Evolutionary conservation across 148 eudicot species (phyloP).

Genomic region (Vaccinium corymbosum): DNA sequence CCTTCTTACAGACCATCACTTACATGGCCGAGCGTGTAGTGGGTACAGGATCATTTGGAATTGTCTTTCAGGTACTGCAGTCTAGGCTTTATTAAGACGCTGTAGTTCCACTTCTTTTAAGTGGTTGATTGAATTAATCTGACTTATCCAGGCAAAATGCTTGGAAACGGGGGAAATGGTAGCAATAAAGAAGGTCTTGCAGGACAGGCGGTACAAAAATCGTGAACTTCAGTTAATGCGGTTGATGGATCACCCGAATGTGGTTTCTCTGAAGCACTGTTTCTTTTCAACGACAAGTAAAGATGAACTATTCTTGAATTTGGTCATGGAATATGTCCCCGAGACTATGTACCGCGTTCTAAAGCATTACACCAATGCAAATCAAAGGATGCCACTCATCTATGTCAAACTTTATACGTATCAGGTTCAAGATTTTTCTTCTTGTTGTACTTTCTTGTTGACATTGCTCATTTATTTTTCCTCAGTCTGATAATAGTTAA

Average conservation of each 20-base stretch:
- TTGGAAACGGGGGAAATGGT: conserved; percentile 80
- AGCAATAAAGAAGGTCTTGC: conserved; percentile 79
- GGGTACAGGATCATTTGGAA: conserved; percentile 86
- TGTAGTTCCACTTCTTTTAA: background rate
- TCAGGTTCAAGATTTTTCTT: conserved; percentile 41
- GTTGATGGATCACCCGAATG: conserved; percentile 69
- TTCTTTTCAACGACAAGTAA: conserved; percentile 77
- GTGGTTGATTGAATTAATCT: background rate
- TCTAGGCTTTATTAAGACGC: background rate
- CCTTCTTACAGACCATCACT: conserved; percentile 58
- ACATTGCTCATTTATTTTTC: background rate
- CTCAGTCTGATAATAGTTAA: background rate
- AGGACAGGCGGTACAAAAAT: conserved; percentile 74
- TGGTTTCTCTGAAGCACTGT: conserved; percentile 71
- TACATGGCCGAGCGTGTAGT: conserved; percentile 90
- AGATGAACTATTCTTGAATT: conserved; percentile 76
- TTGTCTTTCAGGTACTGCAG: conserved; percentile 65
- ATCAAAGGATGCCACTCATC: conserved; percentile 77
- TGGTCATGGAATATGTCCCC: conserved; percentile 85
- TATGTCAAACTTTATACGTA: conserved; percentile 78
- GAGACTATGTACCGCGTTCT: conserved; percentile 71
- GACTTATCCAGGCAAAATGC: conserved; percentile 63
- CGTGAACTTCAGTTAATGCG: conserved; percentile 82
- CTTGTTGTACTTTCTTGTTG: background rate
- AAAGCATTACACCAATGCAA: conserved; percentile 60